A percentile compares a stretch with the other conserved stretches of the same genome.
These are phyloP conservation scores for Lumnitzera racemosa DNA, from an alignment of 345 rosid species.

Conservation along the genomic window DNA sequence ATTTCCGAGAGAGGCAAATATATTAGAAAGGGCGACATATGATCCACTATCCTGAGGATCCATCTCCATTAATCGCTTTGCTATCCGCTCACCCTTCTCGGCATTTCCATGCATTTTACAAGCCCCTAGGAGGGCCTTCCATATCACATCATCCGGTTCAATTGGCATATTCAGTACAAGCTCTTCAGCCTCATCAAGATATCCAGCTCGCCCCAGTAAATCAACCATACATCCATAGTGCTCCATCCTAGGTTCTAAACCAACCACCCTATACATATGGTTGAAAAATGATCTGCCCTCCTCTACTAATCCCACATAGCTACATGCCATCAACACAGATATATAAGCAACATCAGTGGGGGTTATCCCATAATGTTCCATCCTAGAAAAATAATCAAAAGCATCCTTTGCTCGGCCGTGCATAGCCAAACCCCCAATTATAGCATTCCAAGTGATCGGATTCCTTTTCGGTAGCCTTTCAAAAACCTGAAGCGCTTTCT, in stretches of 20 bases:
- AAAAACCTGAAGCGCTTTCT: constrained; percentile 53
- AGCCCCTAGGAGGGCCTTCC: constrained; percentile 64
- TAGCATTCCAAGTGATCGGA: constrained; percentile 53
- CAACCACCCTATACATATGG: constrained; percentile 40
- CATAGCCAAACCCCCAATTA: constrained; percentile 60
- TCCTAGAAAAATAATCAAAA: constrained; percentile 34
- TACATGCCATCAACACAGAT: constrained; percentile 53
- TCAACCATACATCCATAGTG: constrained; percentile 80
- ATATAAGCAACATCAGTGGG: constrained; percentile 54
- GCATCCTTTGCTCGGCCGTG: constrained; percentile 56
- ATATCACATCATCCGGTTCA: constrained; percentile 50
- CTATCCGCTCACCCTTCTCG: constrained; percentile 49
- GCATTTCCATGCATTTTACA: constrained; percentile 52
- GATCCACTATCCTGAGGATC: constrained; percentile 66
- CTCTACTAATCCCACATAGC: constrained; percentile 57
- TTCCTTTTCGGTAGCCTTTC: constrained; percentile 38
- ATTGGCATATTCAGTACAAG: constrained; percentile 50
- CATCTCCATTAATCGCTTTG: constrained; percentile 39
- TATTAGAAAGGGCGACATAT: constrained; percentile 59
- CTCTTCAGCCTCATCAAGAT: constrained; percentile 54
- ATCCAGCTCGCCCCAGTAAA: constrained; percentile 54
- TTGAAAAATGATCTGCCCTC: constrained; percentile 44
- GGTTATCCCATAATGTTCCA: constrained; percentile 31
- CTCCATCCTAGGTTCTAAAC: constrained; percentile 57
- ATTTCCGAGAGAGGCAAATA: constrained; percentile 48